Evolutionary conservation across 805 yeast genomes (phyloP).

Genomic region (Metschnikowia corniflorae): DNA sequence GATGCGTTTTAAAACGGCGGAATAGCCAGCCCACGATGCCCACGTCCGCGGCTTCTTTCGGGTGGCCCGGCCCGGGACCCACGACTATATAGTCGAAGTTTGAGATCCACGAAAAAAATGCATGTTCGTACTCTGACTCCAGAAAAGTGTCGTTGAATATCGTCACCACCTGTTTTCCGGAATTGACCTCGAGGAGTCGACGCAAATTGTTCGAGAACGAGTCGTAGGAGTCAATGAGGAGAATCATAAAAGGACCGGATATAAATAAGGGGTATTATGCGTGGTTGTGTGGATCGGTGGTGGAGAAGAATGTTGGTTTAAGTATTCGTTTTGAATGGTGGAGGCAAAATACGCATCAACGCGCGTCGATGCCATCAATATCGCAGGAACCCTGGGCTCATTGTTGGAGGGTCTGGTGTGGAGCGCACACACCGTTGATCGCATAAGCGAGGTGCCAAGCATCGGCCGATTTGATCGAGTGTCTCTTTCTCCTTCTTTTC

Average conservation of each 20-base stretch:
- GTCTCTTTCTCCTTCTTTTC: too few relatives aligned
- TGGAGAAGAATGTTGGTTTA: too few relatives aligned
- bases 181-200: conserved; percentile 53
- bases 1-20: conserved; percentile 18
- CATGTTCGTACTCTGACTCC: conserved; percentile 26
- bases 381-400: too few relatives aligned
- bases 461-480: too few relatives aligned
- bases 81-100: conserved; percentile 72
- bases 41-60: conserved; percentile 55
- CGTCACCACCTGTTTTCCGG: conserved; percentile 48
- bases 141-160: conserved; percentile 60
- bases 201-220: conserved; percentile 86
- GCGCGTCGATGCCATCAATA: too few relatives aligned
- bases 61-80: conserved; percentile 99
- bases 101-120: conserved; percentile 42
- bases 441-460: too few relatives aligned
- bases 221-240: conserved; percentile 89
- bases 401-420: too few relatives aligned
- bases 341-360: too few relatives aligned
- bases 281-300: too few relatives aligned
- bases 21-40: conserved; percentile 69
- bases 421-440: too few relatives aligned
- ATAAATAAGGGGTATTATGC: neutral
- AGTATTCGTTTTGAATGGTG: too few relatives aligned
- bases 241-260: conserved; percentile 36